A percentile compares a stretch with the other conserved stretches of the same genome.
These are phyloP conservation scores for Hymenoscyphus infarciens DNA, from an alignment of 2,329 filamentous ascomycete genomes.

Conservation along the genomic window DNA sequence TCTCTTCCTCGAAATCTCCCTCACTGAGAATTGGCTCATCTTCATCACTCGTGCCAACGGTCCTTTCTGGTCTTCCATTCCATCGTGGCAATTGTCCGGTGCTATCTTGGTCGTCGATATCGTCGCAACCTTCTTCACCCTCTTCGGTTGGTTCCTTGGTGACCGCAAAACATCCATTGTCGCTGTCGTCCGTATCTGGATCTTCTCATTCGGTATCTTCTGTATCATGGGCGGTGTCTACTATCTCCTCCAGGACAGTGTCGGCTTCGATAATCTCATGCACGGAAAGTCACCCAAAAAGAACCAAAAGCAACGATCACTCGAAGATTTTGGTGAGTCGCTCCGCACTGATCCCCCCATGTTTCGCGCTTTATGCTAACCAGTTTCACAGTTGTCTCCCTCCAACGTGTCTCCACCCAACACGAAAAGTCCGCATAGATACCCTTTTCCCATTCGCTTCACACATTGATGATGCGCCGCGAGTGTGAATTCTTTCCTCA, in stretches of 20 bases:
- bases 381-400: conserved; percentile 65
- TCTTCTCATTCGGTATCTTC: conserved; percentile 88
- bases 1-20: conserved; percentile 83
- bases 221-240: conserved; percentile 72
- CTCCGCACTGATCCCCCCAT: conserved; percentile 7
- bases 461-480: conserved; percentile 5
- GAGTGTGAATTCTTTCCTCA: conserved; percentile 6
- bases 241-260: conserved; percentile 77
- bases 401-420: conserved; percentile 87
- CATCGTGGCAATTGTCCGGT: conserved; percentile 77
- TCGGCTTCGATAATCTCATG: conserved; percentile 87
- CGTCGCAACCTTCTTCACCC: conserved; percentile 77
- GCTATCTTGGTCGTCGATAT: conserved; percentile 81
- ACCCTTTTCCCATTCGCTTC: not conserved
- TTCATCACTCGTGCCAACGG: conserved; percentile 94
- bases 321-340: conserved; percentile 83
- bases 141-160: conserved; percentile 78
- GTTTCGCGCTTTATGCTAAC: conserved; percentile 44
- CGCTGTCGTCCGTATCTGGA: conserved; percentile 83
- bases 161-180: conserved; percentile 70
- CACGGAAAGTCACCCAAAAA: conserved; percentile 83
- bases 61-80: conserved; percentile 85
- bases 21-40: conserved; percentile 94
- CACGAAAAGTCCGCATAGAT: conserved; percentile 80
- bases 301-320: conserved; percentile 75